Conservation (phyloP, 2,329 filamentous ascomycete species). For the Pestalotiopsis sp. region DNA sequence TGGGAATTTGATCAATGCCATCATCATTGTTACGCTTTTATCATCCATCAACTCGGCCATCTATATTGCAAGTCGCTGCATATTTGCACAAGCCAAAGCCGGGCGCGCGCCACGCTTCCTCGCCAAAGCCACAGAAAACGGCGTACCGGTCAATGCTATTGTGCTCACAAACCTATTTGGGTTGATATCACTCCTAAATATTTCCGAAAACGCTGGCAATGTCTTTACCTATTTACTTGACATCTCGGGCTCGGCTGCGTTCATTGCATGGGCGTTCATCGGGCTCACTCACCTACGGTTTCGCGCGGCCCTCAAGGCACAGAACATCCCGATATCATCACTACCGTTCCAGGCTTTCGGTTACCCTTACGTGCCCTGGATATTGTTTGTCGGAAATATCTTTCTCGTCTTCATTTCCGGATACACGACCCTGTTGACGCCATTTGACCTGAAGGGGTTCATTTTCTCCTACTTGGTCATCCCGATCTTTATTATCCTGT, state of each 20-base stretch:
- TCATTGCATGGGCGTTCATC: slow-evolving; percentile 33
- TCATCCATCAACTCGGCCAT: slow-evolving; percentile 35
- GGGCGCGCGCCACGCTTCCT: slow-evolving; percentile 29
- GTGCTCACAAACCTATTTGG: slow-evolving; percentile 32
- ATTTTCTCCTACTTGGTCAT: slow-evolving; percentile 30
- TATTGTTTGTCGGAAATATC: slow-evolving; percentile 27
- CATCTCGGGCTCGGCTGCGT: slow-evolving; percentile 30
- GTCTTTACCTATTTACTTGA: slow-evolving; percentile 30
- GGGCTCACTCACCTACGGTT: slow-evolving; percentile 30
- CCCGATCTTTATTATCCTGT: slow-evolving; percentile 27
- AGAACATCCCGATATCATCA: slow-evolving; percentile 23
- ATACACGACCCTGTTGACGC: slow-evolving; percentile 27
- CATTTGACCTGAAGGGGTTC: slow-evolving; percentile 27
- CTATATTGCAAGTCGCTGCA: slow-evolving; percentile 19
- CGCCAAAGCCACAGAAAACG: slow-evolving; percentile 28
- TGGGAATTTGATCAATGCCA: slow-evolving; percentile 34
- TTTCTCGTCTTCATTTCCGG: slow-evolving; percentile 31
- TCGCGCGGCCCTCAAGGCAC: slow-evolving; percentile 25
- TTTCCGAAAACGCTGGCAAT: slow-evolving; percentile 29
- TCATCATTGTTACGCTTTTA: slow-evolving; percentile 35
- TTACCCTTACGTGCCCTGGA: slow-evolving; percentile 27
- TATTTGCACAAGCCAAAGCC: slow-evolving; percentile 28
- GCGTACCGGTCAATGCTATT: slow-evolving; percentile 29
- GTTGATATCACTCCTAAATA: slow-evolving; percentile 31
- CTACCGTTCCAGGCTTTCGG: slow-evolving; percentile 25